phyloP scores from a whole-genome alignment of 2,329 filamentous ascomycete species.

The Immersiporthe knoxdaviesiana region DNA sequence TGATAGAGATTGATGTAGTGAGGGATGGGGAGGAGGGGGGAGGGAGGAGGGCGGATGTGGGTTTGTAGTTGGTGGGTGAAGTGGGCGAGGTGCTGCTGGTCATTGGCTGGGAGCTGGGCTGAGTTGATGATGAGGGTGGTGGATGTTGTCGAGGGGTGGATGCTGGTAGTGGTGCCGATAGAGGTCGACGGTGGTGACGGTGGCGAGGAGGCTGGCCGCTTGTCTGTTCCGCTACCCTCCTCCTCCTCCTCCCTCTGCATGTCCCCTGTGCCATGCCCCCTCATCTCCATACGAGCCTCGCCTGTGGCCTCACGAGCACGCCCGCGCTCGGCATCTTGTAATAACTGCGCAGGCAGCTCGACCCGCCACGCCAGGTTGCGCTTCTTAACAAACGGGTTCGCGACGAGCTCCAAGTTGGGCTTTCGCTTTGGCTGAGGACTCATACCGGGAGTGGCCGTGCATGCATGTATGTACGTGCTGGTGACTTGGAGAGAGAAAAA shows the following conservation, averaged over 20 bases:
- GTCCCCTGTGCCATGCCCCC: no score
- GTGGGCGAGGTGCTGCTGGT: constrained; percentile 40
- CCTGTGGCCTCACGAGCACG: background rate
- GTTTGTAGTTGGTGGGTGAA: constrained; percentile 42
- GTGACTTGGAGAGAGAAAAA: background rate
- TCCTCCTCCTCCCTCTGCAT: background rate
- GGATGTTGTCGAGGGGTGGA: no score
- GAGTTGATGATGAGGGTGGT: background rate
- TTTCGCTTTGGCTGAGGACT: background rate
- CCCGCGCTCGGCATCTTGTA: background rate
- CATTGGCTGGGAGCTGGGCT: background rate
- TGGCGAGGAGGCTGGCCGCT: background rate
- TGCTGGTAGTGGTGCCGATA: no score
- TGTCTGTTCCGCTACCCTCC: background rate
- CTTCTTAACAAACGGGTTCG: constrained; percentile 53
- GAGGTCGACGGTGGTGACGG: background rate
- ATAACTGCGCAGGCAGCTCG: background rate
- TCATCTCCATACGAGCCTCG: background rate
- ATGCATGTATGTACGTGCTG: background rate
- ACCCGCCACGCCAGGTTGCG: constrained; percentile 47
- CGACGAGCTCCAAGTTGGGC: constrained; percentile 41
- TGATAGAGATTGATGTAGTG: constrained; percentile 44
- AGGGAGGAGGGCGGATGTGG: constrained; percentile 34
- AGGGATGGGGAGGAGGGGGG: constrained; percentile 39
- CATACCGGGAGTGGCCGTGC: background rate